Base-by-base conservation (phyloP, 192 early-diverging fungal genomes). In the Podochytrium sp. region DNA sequence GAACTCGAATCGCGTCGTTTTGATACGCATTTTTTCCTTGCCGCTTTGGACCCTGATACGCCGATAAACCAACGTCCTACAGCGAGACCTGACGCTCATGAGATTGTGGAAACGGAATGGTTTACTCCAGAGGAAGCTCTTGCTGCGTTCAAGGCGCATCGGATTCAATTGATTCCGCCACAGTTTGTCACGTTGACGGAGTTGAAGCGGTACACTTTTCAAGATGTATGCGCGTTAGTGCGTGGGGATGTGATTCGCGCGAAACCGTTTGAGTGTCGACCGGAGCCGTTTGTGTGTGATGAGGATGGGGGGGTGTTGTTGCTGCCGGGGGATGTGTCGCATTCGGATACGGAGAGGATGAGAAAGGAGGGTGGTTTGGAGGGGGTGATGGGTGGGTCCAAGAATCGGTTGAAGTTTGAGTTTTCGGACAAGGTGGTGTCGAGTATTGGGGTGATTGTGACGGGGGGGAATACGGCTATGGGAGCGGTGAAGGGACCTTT, bases 91-190 rank as follows among this genome's bases (percentile, higher is more conserved):
- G 87, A 89, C 80, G 82, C 91, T 1, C 67, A 75, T 43, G 93
- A 96, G 71, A 85, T 89, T 0, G 81, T 85, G 7, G 37, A 73
- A 1, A 61, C 90, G 58, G 81, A 85, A 27, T 96, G 94, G 94
- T 73, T 90, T 35, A 81, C 79, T 1, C 94, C 94, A 71, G 16
- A 37, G 40, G 59, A 51, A 20, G 65, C 69, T 4, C 23, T 50
- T 7, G 16, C 32, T 39, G 60, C 58, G 5, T 47, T 40, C 42
- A 16, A 73, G n/a, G 12, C 29, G 14, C 6, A 23, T 77, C 51
- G 74, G 32, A 77, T 92, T 43, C 61, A 82, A 40, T 80, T 90
- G 16, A 83, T 90, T 20, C 89, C 89, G 6, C 92, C 92, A 6
- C 92, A 93, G 80, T 91, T 85, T 73, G 82, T 82, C 27, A 81